Evolutionary conservation across 1,139 yeast species (phyloP).

Genomic region (Protomyces lactucae-debilis): DNA sequence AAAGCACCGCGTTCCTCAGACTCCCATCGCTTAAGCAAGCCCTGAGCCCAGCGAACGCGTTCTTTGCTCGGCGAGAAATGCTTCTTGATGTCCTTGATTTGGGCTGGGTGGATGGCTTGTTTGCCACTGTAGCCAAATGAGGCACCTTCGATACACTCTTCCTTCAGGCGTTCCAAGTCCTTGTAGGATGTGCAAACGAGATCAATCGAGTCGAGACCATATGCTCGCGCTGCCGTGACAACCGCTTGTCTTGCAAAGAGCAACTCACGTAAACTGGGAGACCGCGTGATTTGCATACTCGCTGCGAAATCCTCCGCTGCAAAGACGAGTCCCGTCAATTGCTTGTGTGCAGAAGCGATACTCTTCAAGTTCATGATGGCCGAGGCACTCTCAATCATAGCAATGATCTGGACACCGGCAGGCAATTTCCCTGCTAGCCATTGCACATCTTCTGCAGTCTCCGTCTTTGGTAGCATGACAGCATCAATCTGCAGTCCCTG

Average conservation of each 20-base stretch:
- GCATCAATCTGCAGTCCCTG: slow-evolving; percentile 3
- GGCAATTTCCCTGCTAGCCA: slow-evolving; percentile 14
- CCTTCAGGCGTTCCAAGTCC: slow-evolving; percentile 1
- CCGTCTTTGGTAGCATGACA: slow-evolving; percentile 20
- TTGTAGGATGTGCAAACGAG: slow-evolving; percentile 15
- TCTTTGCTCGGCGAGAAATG: slow-evolving; percentile 13
- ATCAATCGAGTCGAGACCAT: slow-evolving; percentile 14
- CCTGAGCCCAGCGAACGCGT: slow-evolving; percentile 9
- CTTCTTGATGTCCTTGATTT: slow-evolving; percentile 5
- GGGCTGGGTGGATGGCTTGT: slow-evolving; percentile 24
- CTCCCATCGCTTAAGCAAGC: not conserved
- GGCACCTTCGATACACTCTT: slow-evolving; percentile 15
- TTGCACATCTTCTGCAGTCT: slow-evolving; percentile 15
- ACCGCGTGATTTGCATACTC: slow-evolving; percentile 19
- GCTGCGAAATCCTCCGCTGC: slow-evolving; percentile 27
- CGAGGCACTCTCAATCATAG: slow-evolving; percentile 14
- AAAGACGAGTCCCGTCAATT: slow-evolving; percentile 14
- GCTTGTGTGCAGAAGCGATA: slow-evolving; percentile 12
- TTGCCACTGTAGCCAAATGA: slow-evolving; percentile 22
- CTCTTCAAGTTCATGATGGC: slow-evolving; percentile 11
- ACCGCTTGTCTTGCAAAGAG: slow-evolving; percentile 22
- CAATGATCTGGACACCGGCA: slow-evolving; percentile 24
- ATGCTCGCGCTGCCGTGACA: slow-evolving; percentile 17
- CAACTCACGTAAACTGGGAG: slow-evolving; percentile 9
- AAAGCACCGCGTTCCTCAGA: slow-evolving; percentile 15